Base-by-base conservation (phyloP, 129 eudicot species). In the Sambucus nigra region DNA sequence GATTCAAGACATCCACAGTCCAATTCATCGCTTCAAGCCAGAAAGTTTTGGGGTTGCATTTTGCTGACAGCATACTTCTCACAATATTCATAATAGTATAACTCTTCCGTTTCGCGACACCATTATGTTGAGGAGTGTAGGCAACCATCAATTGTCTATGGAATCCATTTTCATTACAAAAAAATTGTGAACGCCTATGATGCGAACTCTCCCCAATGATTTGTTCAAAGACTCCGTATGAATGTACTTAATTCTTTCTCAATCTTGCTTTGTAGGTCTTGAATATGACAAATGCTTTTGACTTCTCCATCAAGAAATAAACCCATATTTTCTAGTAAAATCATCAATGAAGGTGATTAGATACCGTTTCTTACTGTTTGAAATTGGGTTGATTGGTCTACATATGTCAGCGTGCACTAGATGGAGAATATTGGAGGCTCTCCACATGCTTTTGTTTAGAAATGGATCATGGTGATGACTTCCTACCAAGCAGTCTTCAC, bases 21-120 rank as follows among this genome's bases (percentile, higher is more conserved):
- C 55, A 50, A 17, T 50, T 50, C n/a, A 50, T 32, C 32, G 55
- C 33, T 7, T 50, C 35, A 12, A 19, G 55, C 55, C 55, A 50
- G 7, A 50, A 50, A n/a, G n/a, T n/a, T n/a, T n/a, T n/a, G n/a
- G n/a, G n/a, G n/a, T n/a, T n/a, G n/a, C n/a, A n/a, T n/a, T n/a
- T n/a, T n/a, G n/a, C n/a, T n/a, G n/a, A n/a, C n/a, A n/a, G n/a
- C n/a, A n/a, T n/a, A n/a, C n/a, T n/a, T n/a, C n/a, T n/a, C n/a
- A n/a, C n/a, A n/a, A n/a, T n/a, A n/a, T 35, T 35, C 41, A 35
- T 35, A 35, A 35, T 35, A 35, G 15, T 35, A 5, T 4, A 0
- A 2, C 13, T 35, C 13, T 35, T 35, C 15, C 15, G 9, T 35
- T 35, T 0, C 41, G 41, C 41, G 1, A 35, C 41, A 0, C 15